Evolutionary conservation across 2,329 filamentous ascomycete species (phyloP).

Genomic region (Talaromyces marneffei): DNA sequence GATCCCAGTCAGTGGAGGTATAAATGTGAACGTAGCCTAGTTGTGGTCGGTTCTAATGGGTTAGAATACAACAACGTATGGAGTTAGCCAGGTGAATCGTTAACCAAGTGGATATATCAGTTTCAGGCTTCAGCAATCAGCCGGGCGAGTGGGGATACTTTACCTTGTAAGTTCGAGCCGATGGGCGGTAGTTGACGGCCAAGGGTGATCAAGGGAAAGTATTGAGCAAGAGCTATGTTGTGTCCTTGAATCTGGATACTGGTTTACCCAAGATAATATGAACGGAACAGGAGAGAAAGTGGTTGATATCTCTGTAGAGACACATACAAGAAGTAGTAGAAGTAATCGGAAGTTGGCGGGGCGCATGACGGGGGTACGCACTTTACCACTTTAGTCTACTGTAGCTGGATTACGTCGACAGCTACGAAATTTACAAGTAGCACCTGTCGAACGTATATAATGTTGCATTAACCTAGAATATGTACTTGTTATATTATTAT

Average conservation of each 20-base stretch:
- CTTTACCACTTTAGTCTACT: neutral
- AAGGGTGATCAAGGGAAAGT: neutral
- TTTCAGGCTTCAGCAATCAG: conserved; percentile 7
- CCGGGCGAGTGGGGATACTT: conserved; percentile 9
- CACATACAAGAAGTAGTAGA: neutral
- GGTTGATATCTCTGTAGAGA: neutral
- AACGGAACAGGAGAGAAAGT: neutral
- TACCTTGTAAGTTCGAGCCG: neutral
- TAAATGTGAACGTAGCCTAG: neutral
- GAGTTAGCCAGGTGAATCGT: neutral
- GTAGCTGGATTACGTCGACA: neutral
- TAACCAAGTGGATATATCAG: neutral
- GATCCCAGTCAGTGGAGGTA: neutral
- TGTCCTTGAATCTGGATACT: too few species aligned
- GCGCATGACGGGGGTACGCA: conserved; percentile 14
- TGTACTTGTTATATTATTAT: too few species aligned
- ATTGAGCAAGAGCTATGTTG: neutral
- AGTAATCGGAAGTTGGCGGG: conserved; percentile 11
- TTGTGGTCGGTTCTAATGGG: neutral
- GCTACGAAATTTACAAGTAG: neutral
- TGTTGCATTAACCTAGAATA: neutral
- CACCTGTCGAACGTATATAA: neutral
- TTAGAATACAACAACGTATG: neutral
- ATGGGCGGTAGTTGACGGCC: neutral
- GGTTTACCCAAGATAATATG: neutral